Evolutionary conservation across 2,329 filamentous ascomycete genomes (phyloP).

Genomic region (Beauveria bassiana): DNA sequence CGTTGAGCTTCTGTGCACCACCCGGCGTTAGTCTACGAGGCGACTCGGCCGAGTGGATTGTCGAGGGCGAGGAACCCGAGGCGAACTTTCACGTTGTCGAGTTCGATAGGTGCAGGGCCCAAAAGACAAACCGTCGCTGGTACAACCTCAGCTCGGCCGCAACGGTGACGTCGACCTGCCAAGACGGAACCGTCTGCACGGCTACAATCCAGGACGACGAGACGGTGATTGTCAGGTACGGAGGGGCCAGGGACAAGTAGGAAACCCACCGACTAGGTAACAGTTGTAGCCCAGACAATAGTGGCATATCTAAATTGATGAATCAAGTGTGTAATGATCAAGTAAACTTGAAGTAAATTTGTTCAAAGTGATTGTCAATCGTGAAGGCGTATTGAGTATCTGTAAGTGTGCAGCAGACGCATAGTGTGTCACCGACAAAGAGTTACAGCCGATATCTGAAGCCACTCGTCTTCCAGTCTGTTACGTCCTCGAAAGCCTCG

Average conservation of each 20-base stretch:
- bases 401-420: no score
- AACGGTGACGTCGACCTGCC: background rate
- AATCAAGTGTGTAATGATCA: no score
- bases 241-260: no score
- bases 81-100: background rate
- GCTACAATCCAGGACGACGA: background rate
- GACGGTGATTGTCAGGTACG: background rate
- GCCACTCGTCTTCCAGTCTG: constrained; percentile 51
- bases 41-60: background rate
- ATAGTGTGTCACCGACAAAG: no score
- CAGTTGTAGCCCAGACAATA: no score
- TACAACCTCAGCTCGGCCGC: background rate
- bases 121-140: background rate
- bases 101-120: background rate
- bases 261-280: no score
- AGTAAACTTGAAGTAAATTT: no score
- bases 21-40: background rate
- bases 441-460: constrained; percentile 48
- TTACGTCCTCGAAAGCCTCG: constrained; percentile 48
- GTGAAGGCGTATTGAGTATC: no score
- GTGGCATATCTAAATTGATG: no score
- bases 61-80: background rate
- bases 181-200: background rate
- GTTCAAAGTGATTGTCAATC: no score
- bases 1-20: background rate